Percentiles rank a stretch among this genome's conserved stretches.
Conservation (phyloP, 805 yeast genomes). For the Priceomyces fermenticarens region DNA sequence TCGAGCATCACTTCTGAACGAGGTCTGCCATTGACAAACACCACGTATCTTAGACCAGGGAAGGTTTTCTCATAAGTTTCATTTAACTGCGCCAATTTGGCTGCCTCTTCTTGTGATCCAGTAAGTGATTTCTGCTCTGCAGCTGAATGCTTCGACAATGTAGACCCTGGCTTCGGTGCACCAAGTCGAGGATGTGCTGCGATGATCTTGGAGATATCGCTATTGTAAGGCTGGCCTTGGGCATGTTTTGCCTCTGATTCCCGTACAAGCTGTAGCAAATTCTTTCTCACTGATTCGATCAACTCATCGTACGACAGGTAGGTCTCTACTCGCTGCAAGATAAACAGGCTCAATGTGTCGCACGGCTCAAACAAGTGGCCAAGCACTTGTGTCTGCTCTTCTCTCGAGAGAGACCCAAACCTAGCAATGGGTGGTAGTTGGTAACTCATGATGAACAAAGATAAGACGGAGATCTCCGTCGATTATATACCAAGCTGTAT, state of each 20-base stretch:
- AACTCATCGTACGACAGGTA: conserved; percentile 28
- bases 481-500: too few species aligned
- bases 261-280: conserved; percentile 30
- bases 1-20: conserved; percentile 61
- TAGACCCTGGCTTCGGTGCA: conserved; percentile 44
- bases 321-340: conserved; percentile 26
- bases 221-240: conserved; percentile 16
- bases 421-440: conserved; percentile 27
- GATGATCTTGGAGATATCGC: conserved; percentile 52
- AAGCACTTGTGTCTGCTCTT: conserved; percentile 38
- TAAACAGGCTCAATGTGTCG: conserved; percentile 36
- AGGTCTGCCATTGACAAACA: conserved; percentile 82
- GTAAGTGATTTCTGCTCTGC: conserved; percentile 68
- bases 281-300: conserved; percentile 43
- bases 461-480: too few species aligned
- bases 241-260: conserved; percentile 17
- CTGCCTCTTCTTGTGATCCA: conserved; percentile 47
- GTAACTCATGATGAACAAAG: conserved; percentile 3
- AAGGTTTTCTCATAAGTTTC: conserved; percentile 56
- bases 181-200: conserved; percentile 92
- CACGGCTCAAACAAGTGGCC: conserved; percentile 69
- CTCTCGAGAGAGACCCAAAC: conserved; percentile 15
- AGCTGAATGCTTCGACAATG: conserved; percentile 62
- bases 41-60: conserved; percentile 77
- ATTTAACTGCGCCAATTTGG: conserved; percentile 52